Conservation (phyloP, 495 filamentous ascomycete genomes). For the Penicillium simplicissimum region DNA sequence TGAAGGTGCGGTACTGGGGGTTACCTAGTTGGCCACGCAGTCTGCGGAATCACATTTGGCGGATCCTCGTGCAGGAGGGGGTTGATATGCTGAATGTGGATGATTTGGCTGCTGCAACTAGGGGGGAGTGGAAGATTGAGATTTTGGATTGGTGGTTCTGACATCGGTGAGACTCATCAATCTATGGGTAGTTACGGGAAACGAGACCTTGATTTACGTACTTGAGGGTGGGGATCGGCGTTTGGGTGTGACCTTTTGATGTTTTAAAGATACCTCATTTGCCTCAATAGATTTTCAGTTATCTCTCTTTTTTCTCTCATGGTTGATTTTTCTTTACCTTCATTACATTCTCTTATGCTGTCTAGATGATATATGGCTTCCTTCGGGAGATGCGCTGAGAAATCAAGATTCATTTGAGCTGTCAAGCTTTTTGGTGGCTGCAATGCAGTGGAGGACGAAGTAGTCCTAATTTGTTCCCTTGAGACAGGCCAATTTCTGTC, state of each 20-base stretch:
- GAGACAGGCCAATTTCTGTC: neutral
- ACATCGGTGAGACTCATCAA: neutral
- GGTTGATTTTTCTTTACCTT: neutral
- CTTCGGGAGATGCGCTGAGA: neutral
- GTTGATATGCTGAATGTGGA: constrained; percentile 80
- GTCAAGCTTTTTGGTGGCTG: constrained; percentile 13
- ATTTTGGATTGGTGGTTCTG: constrained; percentile 45
- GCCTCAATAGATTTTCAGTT: neutral
- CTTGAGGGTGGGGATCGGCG: constrained; percentile 1
- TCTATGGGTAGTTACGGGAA: neutral
- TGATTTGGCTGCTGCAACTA: constrained; percentile 61
- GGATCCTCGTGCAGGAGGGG: constrained; percentile 67
- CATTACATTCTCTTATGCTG: constrained; percentile 1
- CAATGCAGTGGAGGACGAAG: constrained; percentile 11
- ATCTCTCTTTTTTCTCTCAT: neutral
- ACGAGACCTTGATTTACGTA: constrained; percentile 1
- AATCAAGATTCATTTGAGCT: constrained; percentile 9
- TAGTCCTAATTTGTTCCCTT: constrained; percentile 6
- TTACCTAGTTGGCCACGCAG: constrained; percentile 74
- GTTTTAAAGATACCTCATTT: constrained; percentile 11
- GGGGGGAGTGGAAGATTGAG: constrained; percentile 43
- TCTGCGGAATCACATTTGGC: constrained; percentile 73
- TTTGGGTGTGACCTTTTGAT: constrained; percentile 5
- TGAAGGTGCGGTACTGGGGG: constrained; percentile 81
- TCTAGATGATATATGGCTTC: neutral